A percentile compares a stretch with the other conserved stretches of the same genome.
phyloP scores from a whole-genome alignment of 1,284 basidiomycete genomes.

The Trametes versicolor region DNA sequence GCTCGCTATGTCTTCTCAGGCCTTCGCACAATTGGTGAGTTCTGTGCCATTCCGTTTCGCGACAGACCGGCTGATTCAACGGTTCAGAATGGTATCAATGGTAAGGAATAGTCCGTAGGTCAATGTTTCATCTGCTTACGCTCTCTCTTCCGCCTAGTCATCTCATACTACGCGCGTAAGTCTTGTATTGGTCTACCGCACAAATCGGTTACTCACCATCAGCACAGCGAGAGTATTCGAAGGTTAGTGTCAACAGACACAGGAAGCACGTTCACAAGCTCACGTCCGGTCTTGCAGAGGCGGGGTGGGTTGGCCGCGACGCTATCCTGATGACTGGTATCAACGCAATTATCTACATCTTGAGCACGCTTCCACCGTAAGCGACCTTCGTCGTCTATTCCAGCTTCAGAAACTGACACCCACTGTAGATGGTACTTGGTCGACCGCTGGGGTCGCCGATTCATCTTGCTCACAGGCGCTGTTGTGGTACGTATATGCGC shows the following conservation, averaged over 20 bases:
- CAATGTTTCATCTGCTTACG: constrained; percentile 6
- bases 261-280: not conserved
- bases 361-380: constrained; percentile 85
- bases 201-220: constrained; percentile 12
- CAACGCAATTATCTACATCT: constrained; percentile 88
- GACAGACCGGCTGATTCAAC: constrained; percentile 11
- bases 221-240: constrained; percentile 81
- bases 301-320: constrained; percentile 97
- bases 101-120: constrained; percentile 50
- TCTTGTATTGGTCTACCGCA: constrained; percentile 29
- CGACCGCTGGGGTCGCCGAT: constrained; percentile 90
- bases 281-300: constrained; percentile 60
- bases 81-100: constrained; percentile 87
- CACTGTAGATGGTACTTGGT: constrained; percentile 90
- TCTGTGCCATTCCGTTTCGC: not conserved
- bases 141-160: constrained; percentile 68
- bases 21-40: constrained; percentile 92
- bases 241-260: constrained; percentile 57
- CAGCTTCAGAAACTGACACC: constrained; percentile 28
- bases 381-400: constrained; percentile 41
- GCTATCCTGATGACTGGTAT: constrained; percentile 98
- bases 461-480: constrained; percentile 94
- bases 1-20: constrained; percentile 97
- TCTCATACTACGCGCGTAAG: constrained; percentile 94
- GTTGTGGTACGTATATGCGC: constrained; percentile 66